Base-by-base conservation (phyloP, 805 yeast species). In the Sugiyamaella qingdaonensis region DNA sequence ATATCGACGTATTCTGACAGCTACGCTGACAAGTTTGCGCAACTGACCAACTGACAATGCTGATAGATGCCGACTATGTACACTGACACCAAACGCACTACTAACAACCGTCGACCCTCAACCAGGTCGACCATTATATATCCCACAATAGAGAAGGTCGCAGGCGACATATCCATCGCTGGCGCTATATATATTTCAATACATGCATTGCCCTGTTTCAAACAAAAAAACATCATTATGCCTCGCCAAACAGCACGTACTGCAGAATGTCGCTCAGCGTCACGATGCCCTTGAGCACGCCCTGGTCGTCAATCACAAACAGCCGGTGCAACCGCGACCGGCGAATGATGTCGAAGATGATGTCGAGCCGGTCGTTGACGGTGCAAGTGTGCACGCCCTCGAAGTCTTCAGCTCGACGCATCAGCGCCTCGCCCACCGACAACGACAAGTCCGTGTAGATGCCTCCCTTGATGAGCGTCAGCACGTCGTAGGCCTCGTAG, bases 331-430 rank as follows among this genome's bases (percentile, higher is more conserved):
- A 78, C 61, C 98, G 80, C 33, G 95, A 84, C 61, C 90, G 86
- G 63, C 97, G 80, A 55, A 94, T 89, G 34, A 96, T 91, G 67
- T 91, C 97, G 83, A 94, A 79, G 53, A 94, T 86, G 13, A 95
- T 88, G 56, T 92, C 85, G 54, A 94, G 73, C 58, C 91, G 78
- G 68, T 94, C 99, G 60, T 83, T 79, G 59, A 83, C 77, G 0
- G 97, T 88, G 71, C 99, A 94, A 0, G 98, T 94, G 70, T 90
- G 88, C 11, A 94, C 98, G 54, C 99, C 99, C 70, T 94, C 98
- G 63, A 92, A 94, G 67, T 94, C 97, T 61, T 91, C 97, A 2
- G 96, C 84, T 65, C 96, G 77, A 70, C 96, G 82, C 82, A 94
- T 81, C 50, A 94, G 74, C 0, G 98, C 98, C 69, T 94, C 97